Base-by-base conservation (phyloP, 192 early-diverging fungal species). In the Coemansia sp. region DNA sequence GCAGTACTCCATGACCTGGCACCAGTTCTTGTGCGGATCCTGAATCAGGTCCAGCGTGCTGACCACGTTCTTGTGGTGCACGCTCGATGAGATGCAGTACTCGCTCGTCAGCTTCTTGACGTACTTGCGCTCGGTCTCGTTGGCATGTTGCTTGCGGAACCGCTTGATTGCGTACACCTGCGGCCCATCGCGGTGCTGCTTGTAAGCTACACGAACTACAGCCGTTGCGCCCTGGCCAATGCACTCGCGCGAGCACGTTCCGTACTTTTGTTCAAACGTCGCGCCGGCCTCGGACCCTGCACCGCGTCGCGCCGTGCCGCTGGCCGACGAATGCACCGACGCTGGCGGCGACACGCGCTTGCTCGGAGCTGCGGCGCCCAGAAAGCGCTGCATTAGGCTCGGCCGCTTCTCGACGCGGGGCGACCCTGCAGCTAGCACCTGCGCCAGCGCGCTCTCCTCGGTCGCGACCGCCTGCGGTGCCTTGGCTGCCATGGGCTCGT, bases 11-110 rank as follows among this genome's bases (percentile, higher is more conserved):
- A 89, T 91, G 14, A 88, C 88, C 61, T 87, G 85, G 71, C 90
- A 95, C 88, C 86, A 90, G 68, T 84, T 85, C 49, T 89, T 81
- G 28, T 89, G 83, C 57, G 93, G 88, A 64, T 98, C 96, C 73
- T 94, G 90, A 31, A 98, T 93, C 61, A 98, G 81, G 76, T 98
- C 96, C n/a, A 97, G 86, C 5, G 94, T 97, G 66, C 87, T 85
- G 24, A 98, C 92, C 26, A 98, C 80, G 73, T 98, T 93, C 64
- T 85, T 82, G 80, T 97, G 94, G 50, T 93, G 84, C 53, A 98
- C 82, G 34, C 90, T 89, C 5, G 93, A 95, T 44, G 87, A 89
- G 60, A 98, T 97, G 79, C 94, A 96, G 71, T 95, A 98, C 80
- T 98, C 96, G 71, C 87, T 86, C 21, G 88, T 90, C 63, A 98